These are phyloP conservation scores for Boletus rubropictus DNA, from an alignment of 768 basidiomycete species.

Conservation along the genomic window DNA sequence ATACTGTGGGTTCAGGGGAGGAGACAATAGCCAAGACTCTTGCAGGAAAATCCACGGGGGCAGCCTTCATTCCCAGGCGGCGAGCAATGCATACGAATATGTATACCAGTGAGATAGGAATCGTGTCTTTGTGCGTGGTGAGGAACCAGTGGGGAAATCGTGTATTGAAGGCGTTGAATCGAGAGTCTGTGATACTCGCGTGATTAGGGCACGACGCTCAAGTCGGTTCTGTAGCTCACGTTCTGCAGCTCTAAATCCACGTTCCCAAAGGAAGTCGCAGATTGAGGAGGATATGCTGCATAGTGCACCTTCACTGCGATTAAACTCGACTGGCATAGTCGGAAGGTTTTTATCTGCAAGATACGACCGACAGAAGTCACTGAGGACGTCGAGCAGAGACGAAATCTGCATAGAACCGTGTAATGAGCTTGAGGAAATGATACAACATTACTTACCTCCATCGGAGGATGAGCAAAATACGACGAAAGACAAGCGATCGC, in stretches of 20 bases:
- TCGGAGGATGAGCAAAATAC: conserved; percentile 43
- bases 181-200: conserved; percentile 23
- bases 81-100: conserved; percentile 50
- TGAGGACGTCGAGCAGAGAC: conserved; percentile 36
- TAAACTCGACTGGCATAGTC: conserved; percentile 27
- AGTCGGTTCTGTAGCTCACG: conserved; percentile 29
- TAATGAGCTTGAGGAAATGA: neutral
- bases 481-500: conserved; percentile 47
- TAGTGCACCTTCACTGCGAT: conserved; percentile 28
- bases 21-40: conserved; percentile 50
- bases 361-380: conserved; percentile 35
- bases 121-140: conserved; percentile 40
- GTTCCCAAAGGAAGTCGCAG: conserved; percentile 44
- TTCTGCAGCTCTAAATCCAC: conserved; percentile 42
- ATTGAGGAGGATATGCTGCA: conserved; percentile 37
- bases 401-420: conserved; percentile 32
- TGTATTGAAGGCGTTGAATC: conserved; percentile 42
- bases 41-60: conserved; percentile 51
- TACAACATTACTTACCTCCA: conserved; percentile 32
- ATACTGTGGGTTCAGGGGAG: conserved; percentile 30
- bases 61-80: conserved; percentile 46
- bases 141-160: conserved; percentile 59
- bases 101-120: conserved; percentile 58
- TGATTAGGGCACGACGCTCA: neutral
- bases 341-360: conserved; percentile 28